Conservation (phyloP, 805 yeast genomes). For the Kluyveromyces starmeri region DNA sequence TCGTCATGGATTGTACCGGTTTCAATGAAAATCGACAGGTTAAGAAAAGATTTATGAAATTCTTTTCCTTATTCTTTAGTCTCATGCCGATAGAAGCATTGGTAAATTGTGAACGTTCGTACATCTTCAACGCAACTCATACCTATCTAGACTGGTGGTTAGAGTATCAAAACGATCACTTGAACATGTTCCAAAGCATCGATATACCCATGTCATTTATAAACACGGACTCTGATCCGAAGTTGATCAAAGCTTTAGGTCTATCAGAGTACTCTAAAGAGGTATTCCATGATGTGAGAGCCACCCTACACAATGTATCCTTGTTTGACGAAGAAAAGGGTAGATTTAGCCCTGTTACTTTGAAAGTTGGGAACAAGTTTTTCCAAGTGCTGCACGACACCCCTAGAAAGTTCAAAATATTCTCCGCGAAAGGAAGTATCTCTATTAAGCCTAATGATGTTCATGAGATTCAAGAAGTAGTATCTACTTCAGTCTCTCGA, state of each 20-base stretch:
- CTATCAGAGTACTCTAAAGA: conserved; percentile 35
- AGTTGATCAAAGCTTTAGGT: conserved; percentile 36
- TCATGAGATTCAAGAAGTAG: conserved; percentile 34
- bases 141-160: conserved; percentile 19
- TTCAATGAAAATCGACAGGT: conserved; percentile 29
- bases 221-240: conserved; percentile 39
- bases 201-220: conserved; percentile 33
- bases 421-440: conserved; percentile 26
- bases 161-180: conserved; percentile 17
- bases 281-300: conserved; percentile 41
- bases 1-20: conserved; percentile 64
- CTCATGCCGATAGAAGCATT: conserved; percentile 45
- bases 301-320: conserved; percentile 42
- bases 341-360: conserved; percentile 48
- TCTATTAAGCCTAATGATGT: conserved; percentile 36
- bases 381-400: conserved; percentile 46
- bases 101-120: conserved; percentile 44
- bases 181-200: conserved; percentile 19
- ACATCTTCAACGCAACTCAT: conserved; percentile 37
- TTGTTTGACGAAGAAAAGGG: conserved; percentile 40
- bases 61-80: conserved; percentile 27
- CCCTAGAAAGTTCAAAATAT: conserved; percentile 34
- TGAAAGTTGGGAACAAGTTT: conserved; percentile 63
- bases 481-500: conserved; percentile 33
- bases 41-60: conserved; percentile 15